These are phyloP conservation scores for Apostasia ramifera DNA, from an alignment of 106 monocot genomes.

Conservation along the genomic window DNA sequence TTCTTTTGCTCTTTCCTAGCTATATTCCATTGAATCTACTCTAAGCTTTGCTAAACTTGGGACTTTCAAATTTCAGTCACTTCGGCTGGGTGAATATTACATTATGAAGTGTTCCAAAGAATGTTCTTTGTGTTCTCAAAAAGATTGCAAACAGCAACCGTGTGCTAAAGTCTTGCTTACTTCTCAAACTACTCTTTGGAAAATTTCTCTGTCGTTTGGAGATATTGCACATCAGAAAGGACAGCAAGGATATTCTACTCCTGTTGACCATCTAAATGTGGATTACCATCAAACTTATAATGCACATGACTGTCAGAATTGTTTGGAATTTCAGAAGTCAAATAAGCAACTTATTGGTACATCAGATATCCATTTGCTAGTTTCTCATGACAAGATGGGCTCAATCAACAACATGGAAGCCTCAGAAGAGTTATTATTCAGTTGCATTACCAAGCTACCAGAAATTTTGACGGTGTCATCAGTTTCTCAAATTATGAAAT, in stretches of 20 bases:
- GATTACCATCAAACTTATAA: conserved; percentile 3
- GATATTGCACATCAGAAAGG: conserved; percentile 10
- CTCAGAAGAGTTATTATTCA: conserved; percentile 14
- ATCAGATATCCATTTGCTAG: conserved; percentile 35
- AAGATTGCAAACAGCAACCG: conserved; percentile 9
- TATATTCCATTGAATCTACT: too few species aligned
- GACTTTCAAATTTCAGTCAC: conserved; percentile 27
- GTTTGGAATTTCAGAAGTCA: conserved; percentile 14
- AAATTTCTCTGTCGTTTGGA: conserved; percentile 34
- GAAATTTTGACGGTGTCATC: conserved; percentile 46
- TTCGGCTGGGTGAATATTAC: conserved; percentile 47
- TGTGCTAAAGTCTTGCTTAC: conserved; percentile 26
- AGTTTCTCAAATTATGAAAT: conserved; percentile 33
- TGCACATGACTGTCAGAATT: conserved; percentile 3
- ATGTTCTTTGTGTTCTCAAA: conserved; percentile 1
- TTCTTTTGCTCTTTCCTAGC: too few species aligned
- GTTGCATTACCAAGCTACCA: conserved; percentile 10
- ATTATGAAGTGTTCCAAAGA: conserved; percentile 43
- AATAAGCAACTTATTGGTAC: conserved; percentile 11
- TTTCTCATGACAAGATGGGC: conserved; percentile 16
- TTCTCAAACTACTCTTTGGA: conserved; percentile 38
- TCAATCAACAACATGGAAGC: conserved; percentile 5
- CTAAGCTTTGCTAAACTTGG: background rate
- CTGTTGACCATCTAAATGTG: conserved; percentile 11
- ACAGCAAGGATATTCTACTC: conserved; percentile 7